Conservation (phyloP, 108 stramenopile species). For the Nannochloropsis oceanica region DNA sequence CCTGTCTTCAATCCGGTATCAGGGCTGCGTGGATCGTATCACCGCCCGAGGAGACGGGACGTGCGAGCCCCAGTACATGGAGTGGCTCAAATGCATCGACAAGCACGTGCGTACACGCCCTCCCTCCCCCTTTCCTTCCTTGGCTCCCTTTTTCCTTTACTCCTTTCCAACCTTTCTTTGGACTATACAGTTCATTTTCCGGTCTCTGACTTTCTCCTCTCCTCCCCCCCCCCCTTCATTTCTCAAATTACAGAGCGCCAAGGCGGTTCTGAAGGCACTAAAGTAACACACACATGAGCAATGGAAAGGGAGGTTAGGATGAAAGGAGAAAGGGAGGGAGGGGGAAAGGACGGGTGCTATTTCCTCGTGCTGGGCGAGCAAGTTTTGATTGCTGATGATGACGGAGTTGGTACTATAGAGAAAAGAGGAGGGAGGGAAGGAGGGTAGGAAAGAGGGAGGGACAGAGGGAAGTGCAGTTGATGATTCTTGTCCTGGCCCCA, state of each 20-base stretch:
- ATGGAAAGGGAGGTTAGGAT: no score
- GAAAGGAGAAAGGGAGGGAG: not conserved
- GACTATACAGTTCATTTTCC: no score
- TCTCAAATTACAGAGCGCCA: not conserved
- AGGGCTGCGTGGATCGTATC: not conserved
- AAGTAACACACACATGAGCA: not conserved
- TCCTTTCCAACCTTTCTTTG: no score
- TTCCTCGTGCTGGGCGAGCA: no score
- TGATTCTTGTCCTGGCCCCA: no score
- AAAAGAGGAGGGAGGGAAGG: not conserved
- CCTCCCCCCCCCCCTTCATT: no score
- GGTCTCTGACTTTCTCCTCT: no score
- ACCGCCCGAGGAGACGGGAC: not conserved
- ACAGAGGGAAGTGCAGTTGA: not conserved
- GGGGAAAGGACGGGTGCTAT: not conserved
- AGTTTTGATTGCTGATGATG: no score
- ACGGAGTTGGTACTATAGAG: not conserved
- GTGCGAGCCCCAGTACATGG: not conserved
- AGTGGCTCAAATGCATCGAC: not conserved
- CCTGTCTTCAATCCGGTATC: not conserved
- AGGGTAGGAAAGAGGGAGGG: not conserved
- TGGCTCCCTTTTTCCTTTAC: no score
- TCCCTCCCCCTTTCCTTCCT: not conserved
- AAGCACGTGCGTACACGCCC: not conserved
- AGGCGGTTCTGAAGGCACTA: not conserved